Evolutionary conservation across 306 rosid genomes (phyloP).

Genomic region (Elaeagnus macrophylla): DNA sequence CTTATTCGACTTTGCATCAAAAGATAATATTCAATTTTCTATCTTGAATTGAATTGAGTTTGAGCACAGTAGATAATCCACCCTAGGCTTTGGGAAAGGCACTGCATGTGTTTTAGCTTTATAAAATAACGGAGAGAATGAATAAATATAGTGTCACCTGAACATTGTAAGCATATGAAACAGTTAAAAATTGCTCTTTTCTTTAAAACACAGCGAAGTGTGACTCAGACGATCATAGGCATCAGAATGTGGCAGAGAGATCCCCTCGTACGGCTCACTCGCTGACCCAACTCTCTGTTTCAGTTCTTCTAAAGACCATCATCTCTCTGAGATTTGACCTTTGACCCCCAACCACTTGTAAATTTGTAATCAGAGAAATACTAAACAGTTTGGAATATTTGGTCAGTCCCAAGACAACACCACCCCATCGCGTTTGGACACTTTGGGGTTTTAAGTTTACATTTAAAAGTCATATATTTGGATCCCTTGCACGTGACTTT

Average conservation of each 20-base stretch:
- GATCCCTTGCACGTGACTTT: conserved; percentile 80
- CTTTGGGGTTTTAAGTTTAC: not conserved
- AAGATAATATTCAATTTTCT: no score
- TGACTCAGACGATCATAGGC: conserved; percentile 26
- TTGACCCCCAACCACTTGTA: conserved; percentile 34
- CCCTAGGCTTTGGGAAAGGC: no score
- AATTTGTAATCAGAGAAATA: not conserved
- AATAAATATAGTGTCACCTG: no score
- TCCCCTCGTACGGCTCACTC: conserved; percentile 83
- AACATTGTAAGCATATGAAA: no score
- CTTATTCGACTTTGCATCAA: no score
- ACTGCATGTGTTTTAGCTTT: no score
- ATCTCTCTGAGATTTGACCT: conserved; percentile 59
- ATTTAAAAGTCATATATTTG: conserved; percentile 17
- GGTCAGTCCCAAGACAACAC: conserved; percentile 19
- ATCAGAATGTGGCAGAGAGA: conserved; percentile 29
- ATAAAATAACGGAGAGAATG: no score
- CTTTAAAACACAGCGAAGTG: conserved; percentile 3
- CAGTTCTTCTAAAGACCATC: conserved; percentile 35
- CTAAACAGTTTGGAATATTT: no score
- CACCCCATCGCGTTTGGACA: conserved; percentile 1
- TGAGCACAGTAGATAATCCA: no score
- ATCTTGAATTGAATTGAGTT: no score
- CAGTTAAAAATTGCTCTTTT: no score
- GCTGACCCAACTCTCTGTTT: conserved; percentile 50